Evolutionary conservation across 768 basidiomycete genomes (phyloP), one percentile per base, ranked within the genome.

Genomic region (Trametes meyenii): DNA sequence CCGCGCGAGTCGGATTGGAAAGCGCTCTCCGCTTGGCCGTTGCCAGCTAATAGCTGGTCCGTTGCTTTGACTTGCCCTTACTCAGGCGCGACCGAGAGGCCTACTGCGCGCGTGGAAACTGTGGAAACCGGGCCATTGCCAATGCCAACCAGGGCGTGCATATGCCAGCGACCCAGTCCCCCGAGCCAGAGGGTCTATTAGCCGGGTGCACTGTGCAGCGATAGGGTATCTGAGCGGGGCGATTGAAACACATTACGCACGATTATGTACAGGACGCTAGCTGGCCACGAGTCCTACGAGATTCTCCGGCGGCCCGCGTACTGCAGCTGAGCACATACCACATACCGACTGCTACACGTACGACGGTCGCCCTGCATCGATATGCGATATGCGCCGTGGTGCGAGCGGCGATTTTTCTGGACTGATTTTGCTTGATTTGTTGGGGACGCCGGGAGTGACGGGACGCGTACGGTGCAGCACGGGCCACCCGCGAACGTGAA

Each of bases 161-260:
- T n/a, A n/a, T n/a, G n/a, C 29, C 29, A 3, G 29, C 29, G 29
- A n/a, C n/a, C 29, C 29, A 33, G 29, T 33, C 29, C 29, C 29
- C 29, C 29, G 29, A 33, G 29, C 29, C 4, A 33, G 29, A 33
- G 29, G 29, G 29, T 33, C 14, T 42, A n/a, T 42, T 13, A 42
- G 40, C 40, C 40, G 40, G 29, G 29, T 33, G 21, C 13, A 5
- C 29, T n/a, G n/a, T n/a, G 48, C 46, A 24, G 17, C 43, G 45
- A 46, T 46, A 48, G 33, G 45, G 45, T 17, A 23, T 24, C 23
- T 38, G 53, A 55, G 19, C 21, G 43, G 52, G 36, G 16, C 21
- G 33, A 50, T 39, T 60, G 50, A 52, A 60, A 60, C 58, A 58
- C 44, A 49, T 55, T 55, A 50, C 60, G 60, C 53, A 61, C 52